A percentile compares a stretch with the other conserved stretches of the same genome.
phyloP scores from a whole-genome alignment of 1,284 basidiomycete genomes.

The Schizopora paradoxa region DNA sequence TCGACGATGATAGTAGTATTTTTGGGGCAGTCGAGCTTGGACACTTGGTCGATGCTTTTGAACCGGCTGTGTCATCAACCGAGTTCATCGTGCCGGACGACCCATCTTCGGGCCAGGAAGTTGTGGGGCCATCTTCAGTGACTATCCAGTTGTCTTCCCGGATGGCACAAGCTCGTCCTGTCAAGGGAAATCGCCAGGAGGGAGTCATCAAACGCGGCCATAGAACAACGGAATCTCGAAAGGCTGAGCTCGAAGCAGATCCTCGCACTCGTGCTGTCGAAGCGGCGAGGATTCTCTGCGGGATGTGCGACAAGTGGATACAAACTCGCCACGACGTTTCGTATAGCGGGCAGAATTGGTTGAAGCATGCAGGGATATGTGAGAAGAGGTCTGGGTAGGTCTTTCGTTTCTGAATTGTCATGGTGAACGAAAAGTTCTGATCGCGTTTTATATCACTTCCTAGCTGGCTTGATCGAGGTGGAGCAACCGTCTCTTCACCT shows the following conservation, averaged over 20 bases:
- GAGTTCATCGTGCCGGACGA: conserved; percentile 5
- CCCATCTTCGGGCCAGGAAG: neutral
- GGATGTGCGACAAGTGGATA: conserved; percentile 17
- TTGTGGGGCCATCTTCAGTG: too few relatives aligned
- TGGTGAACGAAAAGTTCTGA: neutral
- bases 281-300: conserved; percentile 15
- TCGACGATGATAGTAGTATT: neutral
- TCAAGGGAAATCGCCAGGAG: too few relatives aligned
- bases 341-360: conserved; percentile 17
- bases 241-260: conserved; percentile 17
- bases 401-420: neutral
- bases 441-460: too few relatives aligned
- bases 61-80: conserved; percentile 13
- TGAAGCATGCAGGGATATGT: conserved; percentile 17
- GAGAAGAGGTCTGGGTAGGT: conserved; percentile 14
- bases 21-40: conserved; percentile 16
- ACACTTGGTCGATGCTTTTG: conserved; percentile 10
- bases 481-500: too few relatives aligned
- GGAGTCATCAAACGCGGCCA: conserved; percentile 12
- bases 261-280: conserved; percentile 16
- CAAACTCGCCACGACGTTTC: conserved; percentile 17
- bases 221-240: conserved; percentile 16
- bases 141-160: too few relatives aligned
- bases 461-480: too few relatives aligned
- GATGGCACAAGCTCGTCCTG: too few relatives aligned